These are phyloP conservation scores for Trametes maxima DNA, from an alignment of 768 basidiomycete species.

Conservation along the genomic window DNA sequence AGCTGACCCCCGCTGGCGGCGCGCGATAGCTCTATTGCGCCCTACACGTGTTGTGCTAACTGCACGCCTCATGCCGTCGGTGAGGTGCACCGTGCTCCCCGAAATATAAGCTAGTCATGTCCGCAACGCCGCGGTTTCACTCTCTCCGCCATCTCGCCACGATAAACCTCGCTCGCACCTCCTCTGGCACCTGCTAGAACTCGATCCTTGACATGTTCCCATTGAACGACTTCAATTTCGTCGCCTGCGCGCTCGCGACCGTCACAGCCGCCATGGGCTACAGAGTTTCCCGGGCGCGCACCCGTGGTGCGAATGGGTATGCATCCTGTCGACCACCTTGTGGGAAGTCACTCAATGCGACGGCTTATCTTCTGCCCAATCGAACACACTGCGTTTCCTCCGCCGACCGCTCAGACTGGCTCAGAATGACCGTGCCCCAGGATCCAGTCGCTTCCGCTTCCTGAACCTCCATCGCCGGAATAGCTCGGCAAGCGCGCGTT, in stretches of 20 bases:
- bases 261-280: slow-evolving; percentile 33
- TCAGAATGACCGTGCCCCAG: background rate
- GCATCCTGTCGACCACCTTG: background rate
- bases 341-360: slow-evolving; percentile 3
- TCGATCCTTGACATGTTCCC: slow-evolving; percentile 25
- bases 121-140: slow-evolving; percentile 1
- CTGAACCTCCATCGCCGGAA: slow-evolving; percentile 16
- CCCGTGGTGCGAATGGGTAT: slow-evolving; percentile 16
- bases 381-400: background rate
- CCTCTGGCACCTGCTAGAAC: background rate
- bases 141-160: slow-evolving; percentile 8
- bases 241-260: slow-evolving; percentile 31
- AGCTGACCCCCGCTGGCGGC: background rate
- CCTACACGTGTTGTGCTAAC: slow-evolving; percentile 24
- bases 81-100: slow-evolving; percentile 10
- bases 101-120: slow-evolving; percentile 9
- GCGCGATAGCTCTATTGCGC: slow-evolving; percentile 4
- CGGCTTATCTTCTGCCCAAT: background rate
- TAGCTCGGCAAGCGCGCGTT: slow-evolving; percentile 17
- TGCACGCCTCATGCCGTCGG: slow-evolving; percentile 24
- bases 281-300: slow-evolving; percentile 20
- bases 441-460: slow-evolving; percentile 7
- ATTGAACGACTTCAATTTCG: slow-evolving; percentile 31
- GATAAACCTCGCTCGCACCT: slow-evolving; percentile 6
- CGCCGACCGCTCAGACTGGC: background rate